Percentiles rank a stretch among this genome's conserved stretches.
phyloP scores from a whole-genome alignment of 2,329 filamentous ascomycete genomes.

The Allantophomopsis lycopodina region DNA sequence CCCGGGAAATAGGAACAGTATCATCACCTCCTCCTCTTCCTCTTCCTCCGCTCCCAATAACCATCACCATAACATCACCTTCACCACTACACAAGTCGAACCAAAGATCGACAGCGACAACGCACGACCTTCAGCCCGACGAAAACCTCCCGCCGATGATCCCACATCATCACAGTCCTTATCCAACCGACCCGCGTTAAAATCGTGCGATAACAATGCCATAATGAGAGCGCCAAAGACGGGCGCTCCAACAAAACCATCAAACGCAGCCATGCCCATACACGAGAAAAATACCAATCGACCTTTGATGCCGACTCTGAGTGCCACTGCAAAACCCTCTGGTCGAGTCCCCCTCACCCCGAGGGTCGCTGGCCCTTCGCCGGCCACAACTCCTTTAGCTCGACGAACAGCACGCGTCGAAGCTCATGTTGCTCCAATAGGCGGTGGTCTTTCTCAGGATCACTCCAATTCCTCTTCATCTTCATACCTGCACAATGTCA shows the following conservation, averaged over 20 bases:
- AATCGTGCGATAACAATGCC: slow-evolving; percentile 23
- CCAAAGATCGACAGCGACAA: not conserved
- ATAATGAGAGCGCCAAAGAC: slow-evolving; percentile 27
- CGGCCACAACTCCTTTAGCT: slow-evolving; percentile 16
- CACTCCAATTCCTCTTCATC: slow-evolving; percentile 27
- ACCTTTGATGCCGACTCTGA: slow-evolving; percentile 55
- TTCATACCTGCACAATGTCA: slow-evolving; percentile 41
- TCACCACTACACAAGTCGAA: too few relatives aligned
- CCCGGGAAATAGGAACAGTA: slow-evolving; percentile 1
- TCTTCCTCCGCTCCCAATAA: slow-evolving; percentile 7
- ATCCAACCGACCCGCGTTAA: slow-evolving; percentile 6
- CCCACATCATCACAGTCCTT: too few relatives aligned
- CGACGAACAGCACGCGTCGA: slow-evolving; percentile 35
- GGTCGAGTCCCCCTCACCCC: slow-evolving; percentile 43
- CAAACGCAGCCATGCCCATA: slow-evolving; percentile 25
- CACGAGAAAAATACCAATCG: slow-evolving; percentile 34
- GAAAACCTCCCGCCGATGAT: too few relatives aligned
- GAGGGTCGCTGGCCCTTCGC: slow-evolving; percentile 29
- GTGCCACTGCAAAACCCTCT: slow-evolving; percentile 40
- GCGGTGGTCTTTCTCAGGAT: slow-evolving; percentile 31
- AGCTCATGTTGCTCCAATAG: slow-evolving; percentile 6
- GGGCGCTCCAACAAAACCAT: slow-evolving; percentile 10
- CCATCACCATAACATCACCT: too few relatives aligned
- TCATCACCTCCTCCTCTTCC: slow-evolving; percentile 7
- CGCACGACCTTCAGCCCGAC: too few relatives aligned